Percentiles rank a stretch among this genome's conserved stretches.
phyloP scores from a whole-genome alignment of 495 filamentous ascomycete genomes.

The Daldinia bambusicola region DNA sequence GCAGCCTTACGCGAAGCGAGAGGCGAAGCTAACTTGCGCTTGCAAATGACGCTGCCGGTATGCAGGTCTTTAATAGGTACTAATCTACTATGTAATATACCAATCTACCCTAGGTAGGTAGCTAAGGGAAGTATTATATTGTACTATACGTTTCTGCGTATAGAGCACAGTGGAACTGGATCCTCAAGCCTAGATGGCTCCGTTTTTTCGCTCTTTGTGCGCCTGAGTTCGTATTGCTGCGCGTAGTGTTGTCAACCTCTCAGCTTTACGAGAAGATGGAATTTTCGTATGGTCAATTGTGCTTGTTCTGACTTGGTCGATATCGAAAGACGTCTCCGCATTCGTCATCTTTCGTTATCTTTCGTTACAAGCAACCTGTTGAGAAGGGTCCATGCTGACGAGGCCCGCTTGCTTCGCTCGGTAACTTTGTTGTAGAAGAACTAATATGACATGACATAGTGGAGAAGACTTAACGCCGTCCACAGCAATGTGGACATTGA shows the following conservation, averaged over 20 bases:
- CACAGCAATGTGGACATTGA: neutral
- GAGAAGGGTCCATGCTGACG: constrained; percentile 30
- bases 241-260: constrained; percentile 39
- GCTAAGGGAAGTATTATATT: no score
- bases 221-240: constrained; percentile 38
- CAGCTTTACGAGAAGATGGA: constrained; percentile 45
- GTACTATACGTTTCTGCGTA: neutral
- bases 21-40: neutral
- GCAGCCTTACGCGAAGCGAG: constrained; percentile 1
- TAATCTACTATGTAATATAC: no score
- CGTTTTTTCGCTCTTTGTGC: constrained; percentile 31
- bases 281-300: constrained; percentile 19
- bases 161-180: constrained; percentile 1
- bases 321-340: constrained; percentile 15
- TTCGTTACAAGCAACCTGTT: constrained; percentile 6
- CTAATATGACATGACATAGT: constrained; percentile 2
- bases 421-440: constrained; percentile 31
- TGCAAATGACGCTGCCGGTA: neutral
- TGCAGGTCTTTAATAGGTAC: neutral
- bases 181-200: constrained; percentile 14
- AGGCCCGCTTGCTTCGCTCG: constrained; percentile 28
- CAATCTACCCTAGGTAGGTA: no score
- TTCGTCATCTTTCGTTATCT: constrained; percentile 37
- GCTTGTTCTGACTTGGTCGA: constrained; percentile 18
- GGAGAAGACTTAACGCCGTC: constrained; percentile 6